Conservation (phyloP, 305 asterid species). For the Fraxinus floribunda region DNA sequence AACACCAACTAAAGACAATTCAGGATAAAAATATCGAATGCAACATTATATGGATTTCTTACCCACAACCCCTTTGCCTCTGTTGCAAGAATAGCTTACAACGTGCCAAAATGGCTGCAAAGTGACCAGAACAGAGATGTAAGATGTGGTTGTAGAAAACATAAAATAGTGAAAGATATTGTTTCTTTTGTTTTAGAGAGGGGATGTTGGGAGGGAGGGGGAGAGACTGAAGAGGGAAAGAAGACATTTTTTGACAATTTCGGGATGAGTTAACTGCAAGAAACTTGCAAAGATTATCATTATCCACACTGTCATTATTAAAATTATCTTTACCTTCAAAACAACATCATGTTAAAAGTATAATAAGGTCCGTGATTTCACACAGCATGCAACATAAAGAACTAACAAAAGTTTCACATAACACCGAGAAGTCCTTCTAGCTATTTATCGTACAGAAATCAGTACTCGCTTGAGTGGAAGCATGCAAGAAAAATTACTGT, state of each 20-base stretch:
- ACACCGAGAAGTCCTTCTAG: conserved; percentile 1
- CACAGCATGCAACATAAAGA: background rate
- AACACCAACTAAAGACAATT: conserved; percentile 13
- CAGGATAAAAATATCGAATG: conserved; percentile 22
- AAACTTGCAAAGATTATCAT: background rate
- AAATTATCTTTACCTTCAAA: conserved; percentile 10
- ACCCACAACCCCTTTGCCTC: conserved; percentile 99
- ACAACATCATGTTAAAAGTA: conserved; percentile 2
- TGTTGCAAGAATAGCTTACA: conserved; percentile 42
- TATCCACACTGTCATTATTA: background rate
- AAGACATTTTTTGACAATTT: background rate
- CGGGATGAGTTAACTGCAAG: background rate
- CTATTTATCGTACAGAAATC: background rate
- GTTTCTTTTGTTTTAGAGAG: background rate
- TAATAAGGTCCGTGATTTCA: background rate
- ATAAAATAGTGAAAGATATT: conserved; percentile 18
- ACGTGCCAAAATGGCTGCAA: conserved; percentile 97
- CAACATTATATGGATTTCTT: conserved; percentile 38
- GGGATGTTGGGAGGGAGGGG: background rate
- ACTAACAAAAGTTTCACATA: background rate
- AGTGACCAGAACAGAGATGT: conserved; percentile 15
- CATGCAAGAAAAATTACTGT: background rate
- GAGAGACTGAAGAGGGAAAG: background rate
- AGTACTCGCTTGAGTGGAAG: conserved; percentile 2
- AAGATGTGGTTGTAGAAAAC: conserved; percentile 11